A percentile compares a stretch with the other conserved stretches of the same genome.
Evolutionary conservation across 371 early-diverging fungal species (phyloP).

Genomic region (Rhizopus arrhizus): DNA sequence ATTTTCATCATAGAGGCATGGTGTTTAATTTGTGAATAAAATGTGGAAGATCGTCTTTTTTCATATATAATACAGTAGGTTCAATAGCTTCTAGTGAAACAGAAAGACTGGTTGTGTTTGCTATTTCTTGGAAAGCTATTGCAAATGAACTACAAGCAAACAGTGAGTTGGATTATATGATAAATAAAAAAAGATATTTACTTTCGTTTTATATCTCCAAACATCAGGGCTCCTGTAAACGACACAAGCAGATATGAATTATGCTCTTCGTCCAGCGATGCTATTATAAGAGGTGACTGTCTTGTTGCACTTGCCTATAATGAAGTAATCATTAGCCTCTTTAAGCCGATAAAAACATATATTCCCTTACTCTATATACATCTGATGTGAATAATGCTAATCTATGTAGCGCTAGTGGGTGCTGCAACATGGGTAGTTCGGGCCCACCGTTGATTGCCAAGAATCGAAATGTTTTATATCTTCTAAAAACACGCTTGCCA

Average conservation of each 20-base stretch:
- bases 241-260: constrained; percentile 74
- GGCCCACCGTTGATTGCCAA: constrained; percentile 66
- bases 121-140: constrained; percentile 2
- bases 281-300: constrained; percentile 69
- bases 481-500: constrained; percentile 71
- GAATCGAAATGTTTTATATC: constrained; percentile 70
- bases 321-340: background rate
- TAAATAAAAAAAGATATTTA: constrained; percentile 34
- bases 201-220: constrained; percentile 70
- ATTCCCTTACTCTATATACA: constrained; percentile 67
- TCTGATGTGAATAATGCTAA: constrained; percentile 79
- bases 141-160: background rate
- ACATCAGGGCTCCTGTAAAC: constrained; percentile 56
- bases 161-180: background rate
- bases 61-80: background rate
- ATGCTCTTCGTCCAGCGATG: constrained; percentile 61
- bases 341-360: background rate
- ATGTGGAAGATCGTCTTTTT: background rate
- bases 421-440: constrained; percentile 59
- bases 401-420: constrained; percentile 66
- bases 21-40: no score
- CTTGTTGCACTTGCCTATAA: constrained; percentile 55
- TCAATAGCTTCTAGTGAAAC: background rate
- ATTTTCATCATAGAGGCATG: no score
- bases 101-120: background rate